Base-by-base conservation (phyloP, 2,329 filamentous ascomycete genomes). In the Triangularia verruculosa region DNA sequence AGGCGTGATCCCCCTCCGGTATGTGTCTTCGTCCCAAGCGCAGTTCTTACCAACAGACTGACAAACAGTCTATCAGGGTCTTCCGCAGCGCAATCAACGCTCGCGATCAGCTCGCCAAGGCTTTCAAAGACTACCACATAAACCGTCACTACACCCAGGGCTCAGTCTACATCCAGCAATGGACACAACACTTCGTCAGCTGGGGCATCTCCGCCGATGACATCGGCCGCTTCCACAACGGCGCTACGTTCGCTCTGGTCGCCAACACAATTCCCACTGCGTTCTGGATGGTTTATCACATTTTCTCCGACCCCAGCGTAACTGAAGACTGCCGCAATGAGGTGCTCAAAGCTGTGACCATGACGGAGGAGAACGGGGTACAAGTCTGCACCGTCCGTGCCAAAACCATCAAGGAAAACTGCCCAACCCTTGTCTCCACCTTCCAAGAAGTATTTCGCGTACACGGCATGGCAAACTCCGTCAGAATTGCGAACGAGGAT, bases 391-490 rank as follows among this genome's bases (percentile, higher is more conserved):
- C 53, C 2, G 61, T 73, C 30, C 70, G 72, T 43, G 57, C 72
- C 24, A 69, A 68, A 0, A 27, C 17, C 5, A 67, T 72, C 34
- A 69, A 66, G 3, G 63, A 55, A 5, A 61, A 66, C 5, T 74
- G 72, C n/a, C 72, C 70, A 0, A 59, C 71, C 1, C 68, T 75
- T 5, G n/a, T 70, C 24, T 71, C 70, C 34, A 72, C 70, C 1
- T 74, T 72, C 28, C 69, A 74, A 22, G 73, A 74, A 51, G 70
- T 66, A 0, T 61, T 75, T 11, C 72, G 71, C 1, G 67, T 66
- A 52, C 72, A 68, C 17, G 60, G 69, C 2, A 57, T 72, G 13
- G 70, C 59, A 30, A 59, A 69, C 0, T 68, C 69, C 0, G 39
- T 68, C 1, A 70, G 72, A 4, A 39, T 71, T 1, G 17, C 72